These are phyloP conservation scores for Penicillium decumbens DNA, from an alignment of 2,329 filamentous ascomycete species.

Conservation along the genomic window DNA sequence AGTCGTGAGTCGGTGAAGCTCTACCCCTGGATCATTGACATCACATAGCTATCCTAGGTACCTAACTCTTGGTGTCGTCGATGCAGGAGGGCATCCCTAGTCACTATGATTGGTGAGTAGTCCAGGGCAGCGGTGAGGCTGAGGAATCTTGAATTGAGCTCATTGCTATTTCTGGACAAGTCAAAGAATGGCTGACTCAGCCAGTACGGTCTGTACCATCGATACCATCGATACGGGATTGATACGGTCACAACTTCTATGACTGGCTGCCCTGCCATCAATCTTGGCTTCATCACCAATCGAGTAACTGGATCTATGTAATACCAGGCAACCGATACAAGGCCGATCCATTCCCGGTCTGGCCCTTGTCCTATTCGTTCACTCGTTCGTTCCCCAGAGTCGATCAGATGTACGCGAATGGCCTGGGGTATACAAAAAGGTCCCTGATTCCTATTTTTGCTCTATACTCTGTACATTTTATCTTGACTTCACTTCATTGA, in stretches of 20 bases:
- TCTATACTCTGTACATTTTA: not conserved
- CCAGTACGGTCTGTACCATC: not conserved
- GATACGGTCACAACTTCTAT: too few relatives aligned
- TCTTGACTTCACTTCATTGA: conserved; percentile 1
- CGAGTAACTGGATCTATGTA: conserved; percentile 1
- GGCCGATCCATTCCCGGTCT: conserved; percentile 22
- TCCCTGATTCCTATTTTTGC: conserved; percentile 5
- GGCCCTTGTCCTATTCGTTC: conserved; percentile 3
- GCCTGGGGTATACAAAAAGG: conserved; percentile 24
- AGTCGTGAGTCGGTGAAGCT: conserved; percentile 3
- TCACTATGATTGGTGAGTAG: not conserved
- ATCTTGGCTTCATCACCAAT: conserved; percentile 9
- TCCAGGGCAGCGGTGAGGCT: conserved; percentile 13
- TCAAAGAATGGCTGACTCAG: conserved; percentile 24
- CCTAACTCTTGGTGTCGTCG: not conserved
- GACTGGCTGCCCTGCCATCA: conserved; percentile 24
- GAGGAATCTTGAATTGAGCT: conserved; percentile 9
- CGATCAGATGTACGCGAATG: conserved; percentile 25
- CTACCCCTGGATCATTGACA: conserved; percentile 19
- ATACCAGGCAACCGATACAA: conserved; percentile 26
- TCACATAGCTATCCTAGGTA: conserved; percentile 1
- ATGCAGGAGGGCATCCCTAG: conserved; percentile 4
- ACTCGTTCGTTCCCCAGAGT: conserved; percentile 19
- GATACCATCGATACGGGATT: too few relatives aligned
- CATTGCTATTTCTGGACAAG: not conserved